These are phyloP conservation scores for Endocladia muricata DNA, from an alignment of 31 red algal genomes.

Conservation along the genomic window DNA sequence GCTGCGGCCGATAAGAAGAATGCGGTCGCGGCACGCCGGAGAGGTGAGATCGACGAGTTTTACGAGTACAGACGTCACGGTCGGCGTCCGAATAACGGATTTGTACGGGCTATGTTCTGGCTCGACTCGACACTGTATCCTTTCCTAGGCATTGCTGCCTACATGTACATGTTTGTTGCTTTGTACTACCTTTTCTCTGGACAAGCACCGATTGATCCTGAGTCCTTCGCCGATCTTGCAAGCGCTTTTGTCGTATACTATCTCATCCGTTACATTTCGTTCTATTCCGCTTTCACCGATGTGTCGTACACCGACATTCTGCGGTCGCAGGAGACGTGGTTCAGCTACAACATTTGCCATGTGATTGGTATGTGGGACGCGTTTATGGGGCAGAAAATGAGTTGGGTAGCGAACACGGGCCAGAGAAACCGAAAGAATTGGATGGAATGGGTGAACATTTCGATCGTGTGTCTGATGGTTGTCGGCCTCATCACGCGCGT, in stretches of 20 bases:
- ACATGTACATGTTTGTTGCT: conserved; percentile 55
- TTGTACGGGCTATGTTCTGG: conserved; percentile 75
- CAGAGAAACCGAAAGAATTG: conserved; percentile 58
- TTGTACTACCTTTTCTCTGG: conserved; percentile 48
- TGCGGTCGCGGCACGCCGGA: conserved; percentile 21
- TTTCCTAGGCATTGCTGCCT: conserved; percentile 62
- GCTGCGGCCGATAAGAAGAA: conserved; percentile 25
- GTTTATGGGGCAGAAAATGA: conserved; percentile 39
- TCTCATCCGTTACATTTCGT: conserved; percentile 63
- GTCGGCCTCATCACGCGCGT: conserved; percentile 47
- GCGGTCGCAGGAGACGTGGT: conserved; percentile 74
- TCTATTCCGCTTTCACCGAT: conserved; percentile 65
- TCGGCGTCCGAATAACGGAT: conserved; percentile 65
- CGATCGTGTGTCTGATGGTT: conserved; percentile 17
- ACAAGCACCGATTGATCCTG: conserved; percentile 58
- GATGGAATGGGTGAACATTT: conserved; percentile 85
- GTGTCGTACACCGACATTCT: conserved; percentile 56
- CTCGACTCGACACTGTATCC: conserved; percentile 76
- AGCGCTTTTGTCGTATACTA: conserved; percentile 72
- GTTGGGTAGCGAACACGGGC: conserved; percentile 83
- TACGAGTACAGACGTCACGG: conserved; percentile 65
- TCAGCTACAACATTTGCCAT: conserved; percentile 77
- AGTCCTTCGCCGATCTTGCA: conserved; percentile 33
- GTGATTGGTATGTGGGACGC: conserved; percentile 69
- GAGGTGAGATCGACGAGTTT: conserved; percentile 73